phyloP scores from a whole-genome alignment of 1,139 yeast species.

The Kodamaea alishanica region DNA sequence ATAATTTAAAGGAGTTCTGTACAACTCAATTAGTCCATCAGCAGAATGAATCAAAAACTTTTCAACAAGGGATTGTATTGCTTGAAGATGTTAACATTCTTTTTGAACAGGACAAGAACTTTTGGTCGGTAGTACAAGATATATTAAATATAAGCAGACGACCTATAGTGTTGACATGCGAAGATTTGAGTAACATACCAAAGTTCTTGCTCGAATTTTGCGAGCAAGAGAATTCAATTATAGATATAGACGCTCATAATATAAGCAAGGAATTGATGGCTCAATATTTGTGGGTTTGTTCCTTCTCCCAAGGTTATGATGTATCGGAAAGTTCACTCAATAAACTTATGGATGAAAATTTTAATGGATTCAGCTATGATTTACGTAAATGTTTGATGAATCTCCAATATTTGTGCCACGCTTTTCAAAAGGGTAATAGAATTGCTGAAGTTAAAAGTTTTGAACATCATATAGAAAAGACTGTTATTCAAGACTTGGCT shows the following conservation, averaged over 20 bases:
- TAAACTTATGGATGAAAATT: constrained; percentile 24
- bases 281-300: constrained; percentile 42
- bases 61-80: constrained; percentile 65
- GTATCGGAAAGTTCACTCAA: constrained; percentile 31
- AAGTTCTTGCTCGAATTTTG: constrained; percentile 46
- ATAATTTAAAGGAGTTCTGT: constrained; percentile 70
- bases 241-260: constrained; percentile 24
- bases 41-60: constrained; percentile 28
- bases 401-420: constrained; percentile 56
- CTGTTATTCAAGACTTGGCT: constrained; percentile 4
- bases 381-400: constrained; percentile 52
- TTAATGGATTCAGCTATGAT: constrained; percentile 37
- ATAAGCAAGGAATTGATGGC: constrained; percentile 19
- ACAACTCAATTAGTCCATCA: constrained; percentile 77
- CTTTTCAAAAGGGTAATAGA: background rate
- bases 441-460: constrained; percentile 1
- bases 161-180: constrained; percentile 78
- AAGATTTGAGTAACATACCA: constrained; percentile 55
- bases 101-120: constrained; percentile 73
- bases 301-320: constrained; percentile 33
- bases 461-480: background rate
- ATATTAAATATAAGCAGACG: constrained; percentile 65
- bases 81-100: constrained; percentile 85
- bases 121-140: constrained; percentile 73
- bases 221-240: constrained; percentile 35